phyloP scores from a whole-genome alignment of 192 early-diverging fungal genomes.

The Umbelopsis sp. region DNA sequence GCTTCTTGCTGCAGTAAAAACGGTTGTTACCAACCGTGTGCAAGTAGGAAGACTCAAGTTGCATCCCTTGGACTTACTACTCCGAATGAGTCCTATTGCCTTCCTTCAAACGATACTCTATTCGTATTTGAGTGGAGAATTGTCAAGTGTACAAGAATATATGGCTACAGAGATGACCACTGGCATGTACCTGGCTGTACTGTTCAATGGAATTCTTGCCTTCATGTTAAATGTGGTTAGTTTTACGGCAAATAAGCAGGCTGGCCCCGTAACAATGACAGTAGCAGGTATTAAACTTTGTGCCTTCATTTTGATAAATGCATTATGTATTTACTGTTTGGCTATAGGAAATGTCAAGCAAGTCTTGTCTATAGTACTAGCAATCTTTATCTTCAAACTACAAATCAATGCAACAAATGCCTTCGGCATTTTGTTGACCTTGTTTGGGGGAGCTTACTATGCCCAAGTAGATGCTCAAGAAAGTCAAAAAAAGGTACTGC shows the following conservation, averaged over 20 bases:
- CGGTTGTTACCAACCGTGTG: slow-evolving; percentile 81
- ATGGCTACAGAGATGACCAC: slow-evolving; percentile 46
- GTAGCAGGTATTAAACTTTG: slow-evolving; percentile 51
- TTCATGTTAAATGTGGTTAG: slow-evolving; percentile 70
- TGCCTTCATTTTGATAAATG: background rate
- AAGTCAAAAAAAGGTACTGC: background rate
- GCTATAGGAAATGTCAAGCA: slow-evolving; percentile 72
- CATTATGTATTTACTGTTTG: background rate
- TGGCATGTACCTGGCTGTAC: slow-evolving; percentile 42
- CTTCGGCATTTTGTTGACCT: slow-evolving; percentile 64
- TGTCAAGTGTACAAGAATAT: slow-evolving; percentile 45
- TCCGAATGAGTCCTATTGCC: slow-evolving; percentile 78
- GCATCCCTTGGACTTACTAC: slow-evolving; percentile 79
- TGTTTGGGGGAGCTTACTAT: slow-evolving; percentile 62
- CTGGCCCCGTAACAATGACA: slow-evolving; percentile 66
- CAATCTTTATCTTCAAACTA: slow-evolving; percentile 62
- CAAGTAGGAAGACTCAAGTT: slow-evolving; percentile 80
- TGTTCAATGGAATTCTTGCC: slow-evolving; percentile 64
- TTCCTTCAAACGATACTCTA: slow-evolving; percentile 72
- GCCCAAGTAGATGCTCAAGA: slow-evolving; percentile 38
- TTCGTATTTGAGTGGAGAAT: slow-evolving; percentile 69
- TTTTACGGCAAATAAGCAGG: slow-evolving; percentile 68
- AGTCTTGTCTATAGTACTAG: slow-evolving; percentile 66
- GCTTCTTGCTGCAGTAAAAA: slow-evolving; percentile 78
- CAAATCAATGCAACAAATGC: slow-evolving; percentile 61